Conservation (phyloP, 208 protist species). For the Herpetomonas muscarum region DNA sequence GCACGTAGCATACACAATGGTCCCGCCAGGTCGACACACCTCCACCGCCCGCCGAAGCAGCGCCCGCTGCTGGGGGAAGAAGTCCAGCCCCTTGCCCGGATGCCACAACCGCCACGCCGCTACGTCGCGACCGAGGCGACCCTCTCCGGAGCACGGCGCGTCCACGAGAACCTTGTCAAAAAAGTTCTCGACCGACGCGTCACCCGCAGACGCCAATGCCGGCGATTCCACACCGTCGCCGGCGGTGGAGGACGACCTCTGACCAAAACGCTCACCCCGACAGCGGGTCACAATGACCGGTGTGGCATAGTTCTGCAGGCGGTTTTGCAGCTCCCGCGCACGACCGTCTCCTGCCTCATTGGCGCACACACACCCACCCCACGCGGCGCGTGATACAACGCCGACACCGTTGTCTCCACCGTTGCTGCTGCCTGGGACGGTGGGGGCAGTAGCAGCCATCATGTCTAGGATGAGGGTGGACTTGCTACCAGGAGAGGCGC, state of each 20-base stretch:
- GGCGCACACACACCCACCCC: slow-evolving; percentile 45
- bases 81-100: slow-evolving; percentile 47
- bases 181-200: background rate
- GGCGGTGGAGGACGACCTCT: background rate
- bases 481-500: slow-evolving; percentile 84
- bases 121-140: slow-evolving; percentile 76
- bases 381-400: background rate
- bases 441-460: background rate
- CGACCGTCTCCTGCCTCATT: slow-evolving; percentile 54
- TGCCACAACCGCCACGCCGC: slow-evolving; percentile 85
- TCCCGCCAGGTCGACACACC: slow-evolving; percentile 65
- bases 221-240: background rate
- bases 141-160: slow-evolving; percentile 94
- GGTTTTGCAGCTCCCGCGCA: slow-evolving; percentile 25
- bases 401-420: background rate
- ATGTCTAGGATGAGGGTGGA: slow-evolving; percentile 11
- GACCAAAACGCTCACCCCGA: slow-evolving; percentile 23
- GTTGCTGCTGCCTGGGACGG: background rate
- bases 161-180: slow-evolving; percentile 91
- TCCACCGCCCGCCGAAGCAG: slow-evolving; percentile 69
- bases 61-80: slow-evolving; percentile 60
- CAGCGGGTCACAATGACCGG: slow-evolving; percentile 31
- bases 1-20: slow-evolving; percentile 95
- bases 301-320: slow-evolving; percentile 36
- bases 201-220: background rate